Evolutionary conservation across 2,329 filamentous ascomycete species (phyloP), one percentile per base, ranked within the genome.

Genomic region (Fusarium sp.): DNA sequence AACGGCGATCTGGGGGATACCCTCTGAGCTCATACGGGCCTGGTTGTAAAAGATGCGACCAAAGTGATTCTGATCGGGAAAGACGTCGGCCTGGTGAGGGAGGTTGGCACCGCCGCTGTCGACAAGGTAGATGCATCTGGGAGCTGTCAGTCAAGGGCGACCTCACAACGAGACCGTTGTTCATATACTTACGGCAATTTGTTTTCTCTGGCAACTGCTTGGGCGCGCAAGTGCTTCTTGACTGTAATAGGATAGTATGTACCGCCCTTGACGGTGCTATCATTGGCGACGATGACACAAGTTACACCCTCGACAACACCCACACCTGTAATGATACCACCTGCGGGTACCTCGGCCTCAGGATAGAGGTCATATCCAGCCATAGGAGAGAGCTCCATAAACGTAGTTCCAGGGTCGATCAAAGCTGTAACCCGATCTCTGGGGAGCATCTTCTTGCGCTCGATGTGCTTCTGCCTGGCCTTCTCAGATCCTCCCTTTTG

Each of bases 21-120:
- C 94, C 72, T 91, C 83, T 3, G 92, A 88, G 73, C 92, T 96
- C 94, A 98, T 97, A 76, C 93, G 87, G 5, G 96, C 95, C 81
- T 99, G 95, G 83, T 99, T 98, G 86, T 92, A 99, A 85, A 99
- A 99, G 79, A 98, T 97, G 72, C 95, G 93, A 38, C 95, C 94
- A 78, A 99, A 98, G 81, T 98, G 95, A 58, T 98, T 94, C 71
- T 91, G 88, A 80, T 98, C 95, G 2, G 95, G 96, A 80, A 99
- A 98, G 61, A 98, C 95, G 78, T 98, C 93, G 40, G 95, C 92
- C 82, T 99, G 95, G 77, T 98, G 92, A 16, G 95, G 96, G 20
- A 99, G 88, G 80, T 98, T 98, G 62, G 95, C 96, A 70, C 95
- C 95, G 49, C 96, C 95, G 8, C 94, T 97, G 79, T 99, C 95